phyloP scores from a whole-genome alignment of 169 alveolate genomes.

The Eimeria sp. region DNA sequence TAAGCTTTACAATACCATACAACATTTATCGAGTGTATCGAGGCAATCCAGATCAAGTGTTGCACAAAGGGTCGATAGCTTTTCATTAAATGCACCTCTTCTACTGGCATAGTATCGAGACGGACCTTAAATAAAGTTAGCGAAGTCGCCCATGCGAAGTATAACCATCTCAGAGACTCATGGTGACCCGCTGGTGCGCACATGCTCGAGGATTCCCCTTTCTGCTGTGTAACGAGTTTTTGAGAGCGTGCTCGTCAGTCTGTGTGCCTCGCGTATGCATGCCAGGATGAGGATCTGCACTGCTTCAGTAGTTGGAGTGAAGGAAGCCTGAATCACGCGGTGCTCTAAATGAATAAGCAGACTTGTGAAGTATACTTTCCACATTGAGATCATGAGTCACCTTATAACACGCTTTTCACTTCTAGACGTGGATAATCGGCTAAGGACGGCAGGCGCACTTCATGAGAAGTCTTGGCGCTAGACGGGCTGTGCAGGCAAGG shows the following conservation, averaged over 20 bases:
- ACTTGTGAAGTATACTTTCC: neutral
- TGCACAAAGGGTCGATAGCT: neutral
- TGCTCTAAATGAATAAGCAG: neutral
- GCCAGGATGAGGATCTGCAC: neutral
- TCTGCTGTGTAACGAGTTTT: neutral
- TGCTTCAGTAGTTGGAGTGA: neutral
- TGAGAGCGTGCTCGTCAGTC: neutral
- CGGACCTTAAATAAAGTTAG: neutral
- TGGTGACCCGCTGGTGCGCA: neutral
- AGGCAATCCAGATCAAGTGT: neutral
- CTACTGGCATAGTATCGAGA: no score
- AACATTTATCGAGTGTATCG: neutral
- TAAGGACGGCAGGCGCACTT: neutral
- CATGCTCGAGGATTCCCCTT: neutral
- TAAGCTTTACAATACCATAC: neutral
- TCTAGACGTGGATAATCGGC: neutral
- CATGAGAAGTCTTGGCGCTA: neutral
- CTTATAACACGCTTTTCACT: neutral
- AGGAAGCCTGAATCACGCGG: neutral
- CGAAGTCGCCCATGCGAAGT: neutral
- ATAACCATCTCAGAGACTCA: neutral
- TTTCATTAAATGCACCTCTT: neutral
- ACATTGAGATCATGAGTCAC: neutral
- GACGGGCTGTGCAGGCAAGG: no score
- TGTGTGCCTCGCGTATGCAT: neutral